Percentiles rank a stretch among this genome's conserved stretches.
These are phyloP conservation scores for Yamadazyma olivae DNA, from an alignment of 805 yeast species.

Conservation along the genomic window DNA sequence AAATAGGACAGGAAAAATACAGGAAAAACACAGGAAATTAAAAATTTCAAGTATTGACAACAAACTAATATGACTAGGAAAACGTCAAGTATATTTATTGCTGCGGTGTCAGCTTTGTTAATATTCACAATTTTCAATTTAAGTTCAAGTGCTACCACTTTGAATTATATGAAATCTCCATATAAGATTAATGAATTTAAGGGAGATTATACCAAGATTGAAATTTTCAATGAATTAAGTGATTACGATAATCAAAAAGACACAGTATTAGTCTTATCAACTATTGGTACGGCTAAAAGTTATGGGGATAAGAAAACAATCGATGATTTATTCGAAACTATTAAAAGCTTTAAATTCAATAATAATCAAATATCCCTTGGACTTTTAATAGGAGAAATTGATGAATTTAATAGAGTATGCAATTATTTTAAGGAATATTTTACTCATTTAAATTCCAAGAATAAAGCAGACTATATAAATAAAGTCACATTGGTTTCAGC, in stretches of 20 bases:
- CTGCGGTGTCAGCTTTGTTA: background rate
- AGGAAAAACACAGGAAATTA: too few relatives aligned
- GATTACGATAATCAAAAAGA: conserved; percentile 5
- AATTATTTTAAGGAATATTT: conserved; percentile 15
- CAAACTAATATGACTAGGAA: background rate
- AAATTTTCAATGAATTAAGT: conserved; percentile 6
- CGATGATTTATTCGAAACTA: conserved; percentile 27
- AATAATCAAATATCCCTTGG: conserved; percentile 17
- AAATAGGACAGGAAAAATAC: too few relatives aligned
- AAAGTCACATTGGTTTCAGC: conserved; percentile 29
- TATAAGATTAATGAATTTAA: background rate
- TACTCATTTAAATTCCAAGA: conserved; percentile 1
- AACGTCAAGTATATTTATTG: background rate
- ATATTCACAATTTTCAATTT: conserved; percentile 1
- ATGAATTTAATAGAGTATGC: conserved; percentile 21
- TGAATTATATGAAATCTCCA: background rate
- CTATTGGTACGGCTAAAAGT: conserved; percentile 26
- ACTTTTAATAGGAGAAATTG: conserved; percentile 26
- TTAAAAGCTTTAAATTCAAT: conserved; percentile 19
- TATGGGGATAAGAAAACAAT: conserved; percentile 36
- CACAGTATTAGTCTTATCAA: conserved; percentile 18
- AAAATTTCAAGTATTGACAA: too few relatives aligned
- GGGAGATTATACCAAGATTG: conserved; percentile 7
- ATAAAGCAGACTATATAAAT: conserved; percentile 7
- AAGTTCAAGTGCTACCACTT: background rate